Conservation (phyloP, 768 basidiomycete genomes). For the Lentinula detonsa region DNA sequence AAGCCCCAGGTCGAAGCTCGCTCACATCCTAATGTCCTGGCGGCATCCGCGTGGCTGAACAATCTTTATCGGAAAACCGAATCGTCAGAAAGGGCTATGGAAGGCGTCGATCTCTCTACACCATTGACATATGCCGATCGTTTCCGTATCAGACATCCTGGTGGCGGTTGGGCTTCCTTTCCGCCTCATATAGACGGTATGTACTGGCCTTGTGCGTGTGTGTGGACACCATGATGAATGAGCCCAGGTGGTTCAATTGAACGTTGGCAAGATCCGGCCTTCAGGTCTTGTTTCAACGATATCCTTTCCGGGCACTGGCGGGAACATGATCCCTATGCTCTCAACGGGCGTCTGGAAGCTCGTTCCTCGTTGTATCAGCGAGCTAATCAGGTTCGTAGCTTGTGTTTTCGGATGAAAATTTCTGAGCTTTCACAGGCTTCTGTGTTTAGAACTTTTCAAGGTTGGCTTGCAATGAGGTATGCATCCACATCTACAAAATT, state of each 20-base stretch:
- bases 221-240: not conserved
- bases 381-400: constrained; percentile 35
- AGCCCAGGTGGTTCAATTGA: constrained; percentile 64
- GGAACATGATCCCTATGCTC: constrained; percentile 60
- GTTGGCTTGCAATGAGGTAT: constrained; percentile 70
- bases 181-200: constrained; percentile 37
- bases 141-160: constrained; percentile 68
- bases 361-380: constrained; percentile 58
- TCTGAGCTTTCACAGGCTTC: constrained; percentile 24
- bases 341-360: constrained; percentile 54
- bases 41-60: constrained; percentile 54
- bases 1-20: constrained; percentile 59
- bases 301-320: constrained; percentile 61
- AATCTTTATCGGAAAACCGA: constrained; percentile 47
- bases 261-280: constrained; percentile 61
- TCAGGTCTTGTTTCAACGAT: constrained; percentile 53
- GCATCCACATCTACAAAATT: not conserved
- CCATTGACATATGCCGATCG: constrained; percentile 70
- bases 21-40: constrained; percentile 59
- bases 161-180: constrained; percentile 46
- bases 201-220: constrained; percentile 1
- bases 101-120: constrained; percentile 53
- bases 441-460: constrained; percentile 64
- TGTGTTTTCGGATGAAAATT: not conserved
- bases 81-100: constrained; percentile 20